Conservation (phyloP, 2,329 filamentous ascomycete species). For the Aspergillus sp. region DNA sequence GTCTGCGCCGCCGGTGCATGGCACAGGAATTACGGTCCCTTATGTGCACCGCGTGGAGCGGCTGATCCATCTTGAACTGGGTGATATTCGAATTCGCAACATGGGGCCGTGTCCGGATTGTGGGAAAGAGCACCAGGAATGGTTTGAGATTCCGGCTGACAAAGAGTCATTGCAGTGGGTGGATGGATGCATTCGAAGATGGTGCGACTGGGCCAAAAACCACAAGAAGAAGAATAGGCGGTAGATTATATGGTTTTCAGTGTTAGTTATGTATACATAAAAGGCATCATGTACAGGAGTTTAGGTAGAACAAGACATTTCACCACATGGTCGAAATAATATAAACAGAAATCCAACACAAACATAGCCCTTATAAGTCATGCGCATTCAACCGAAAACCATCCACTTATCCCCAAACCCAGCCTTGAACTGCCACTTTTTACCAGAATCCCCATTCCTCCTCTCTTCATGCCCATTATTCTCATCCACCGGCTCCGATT, state of each 20-base stretch:
- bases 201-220: constrained; percentile 73
- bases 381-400: too few relatives aligned
- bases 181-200: constrained; percentile 68
- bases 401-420: background rate
- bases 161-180: constrained; percentile 60
- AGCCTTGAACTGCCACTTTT: background rate
- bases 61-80: constrained; percentile 83
- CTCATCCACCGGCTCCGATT: background rate
- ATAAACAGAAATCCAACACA: background rate
- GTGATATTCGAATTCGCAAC: constrained; percentile 48
- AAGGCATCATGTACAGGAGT: too few relatives aligned
- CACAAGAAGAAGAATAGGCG: background rate
- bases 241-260: background rate
- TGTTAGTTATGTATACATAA: background rate
- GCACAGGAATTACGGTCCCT: constrained; percentile 58
- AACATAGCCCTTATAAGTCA: too few relatives aligned
- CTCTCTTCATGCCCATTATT: background rate
- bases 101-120: constrained; percentile 63
- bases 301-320: too few relatives aligned
- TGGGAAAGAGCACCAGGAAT: constrained; percentile 80
- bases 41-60: constrained; percentile 83
- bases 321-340: too few relatives aligned
- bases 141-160: constrained; percentile 81
- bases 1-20: constrained; percentile 15
- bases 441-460: background rate